A percentile compares a stretch with the other conserved stretches of the same genome.
Conservation (phyloP, 495 filamentous ascomycete species). For the Aspergillus steynii region DNA sequence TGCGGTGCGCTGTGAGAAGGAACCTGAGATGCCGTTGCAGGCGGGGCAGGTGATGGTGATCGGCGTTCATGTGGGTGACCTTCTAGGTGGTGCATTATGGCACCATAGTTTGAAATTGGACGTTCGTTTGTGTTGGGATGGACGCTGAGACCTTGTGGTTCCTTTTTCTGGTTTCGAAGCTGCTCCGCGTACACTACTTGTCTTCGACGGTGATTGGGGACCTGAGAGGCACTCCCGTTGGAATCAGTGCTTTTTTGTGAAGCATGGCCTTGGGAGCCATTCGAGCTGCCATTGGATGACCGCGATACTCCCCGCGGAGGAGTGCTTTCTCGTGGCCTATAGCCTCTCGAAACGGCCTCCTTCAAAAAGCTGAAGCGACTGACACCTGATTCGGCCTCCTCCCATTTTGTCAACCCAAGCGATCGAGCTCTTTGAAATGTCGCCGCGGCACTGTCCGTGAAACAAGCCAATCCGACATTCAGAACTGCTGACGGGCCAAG, state of each 20-base stretch:
- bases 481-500: constrained; percentile 59
- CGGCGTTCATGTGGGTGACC: constrained; percentile 21
- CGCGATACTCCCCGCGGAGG: constrained; percentile 8
- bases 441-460: constrained; percentile 42
- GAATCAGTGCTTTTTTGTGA: constrained; percentile 10
- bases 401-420: constrained; percentile 60
- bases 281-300: constrained; percentile 12
- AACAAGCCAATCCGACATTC: constrained; percentile 49
- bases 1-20: constrained; percentile 9
- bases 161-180: constrained; percentile 36
- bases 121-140: constrained; percentile 42
- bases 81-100: constrained; percentile 36
- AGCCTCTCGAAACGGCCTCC: constrained; percentile 60
- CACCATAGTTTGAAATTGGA: constrained; percentile 46
- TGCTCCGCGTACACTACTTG: constrained; percentile 41
- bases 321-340: constrained; percentile 49
- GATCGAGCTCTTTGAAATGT: constrained; percentile 54
- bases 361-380: constrained; percentile 63
- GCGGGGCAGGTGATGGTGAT: constrained; percentile 8
- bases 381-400: constrained; percentile 39
- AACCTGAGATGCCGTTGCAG: constrained; percentile 5
- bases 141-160: constrained; percentile 32
- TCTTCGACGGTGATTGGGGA: constrained; percentile 33
- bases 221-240: constrained; percentile 1
- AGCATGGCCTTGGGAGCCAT: constrained; percentile 10